Base-by-base conservation (phyloP, 2,329 filamentous ascomycete genomes). In the Colletotrichum sp. region DNA sequence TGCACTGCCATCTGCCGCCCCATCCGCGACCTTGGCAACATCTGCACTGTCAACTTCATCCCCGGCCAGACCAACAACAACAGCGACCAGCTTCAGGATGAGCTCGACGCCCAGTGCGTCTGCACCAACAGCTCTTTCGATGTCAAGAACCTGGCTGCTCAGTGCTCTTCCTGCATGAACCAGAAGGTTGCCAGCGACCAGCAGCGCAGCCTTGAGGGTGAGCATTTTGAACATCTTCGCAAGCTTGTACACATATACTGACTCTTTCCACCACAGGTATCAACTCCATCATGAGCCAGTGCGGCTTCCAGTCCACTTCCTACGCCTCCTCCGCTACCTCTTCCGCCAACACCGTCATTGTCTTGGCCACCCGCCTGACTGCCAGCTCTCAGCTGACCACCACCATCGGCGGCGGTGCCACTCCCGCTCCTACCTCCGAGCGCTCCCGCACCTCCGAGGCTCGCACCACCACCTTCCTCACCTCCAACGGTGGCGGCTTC, bases 1-100 rank as follows among this genome's bases (percentile, higher is more conserved):
- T 86, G 85, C 80, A 76, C 79, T 32, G 75, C 79, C 77, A 84
- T 86, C 79, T 87, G 86, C 77, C 71, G 79, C 26, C 84, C 86
- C 60, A 79, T 86, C 39, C 81, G 80, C 12, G 76, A 83, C 28
- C 81, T 86, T 34, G 83, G 82, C 68, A 80, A 80, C 39, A 80
- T 79, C 52, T 88, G 86, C 76, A 83, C 85, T 28, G 82, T 82
- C 44, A 80, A 84, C 69, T 80, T 83, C 48, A 64, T 74, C 59
- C 34, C 65, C 15, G 74, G 70, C 48, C 73, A 75, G 73, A 70
- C 59, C 30, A 79, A 74, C 74, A 76, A 74, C 74, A 76, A 76
- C 74, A 76, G 74, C 70, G 74, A 76, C 16, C 44, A 74, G 57
- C 28, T 59, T 30, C 74, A 76, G 74, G 74, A 76, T 34, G 44